These are phyloP conservation scores for Penicilliopsis zonata DNA, from an alignment of 495 filamentous ascomycete species.

Conservation along the genomic window DNA sequence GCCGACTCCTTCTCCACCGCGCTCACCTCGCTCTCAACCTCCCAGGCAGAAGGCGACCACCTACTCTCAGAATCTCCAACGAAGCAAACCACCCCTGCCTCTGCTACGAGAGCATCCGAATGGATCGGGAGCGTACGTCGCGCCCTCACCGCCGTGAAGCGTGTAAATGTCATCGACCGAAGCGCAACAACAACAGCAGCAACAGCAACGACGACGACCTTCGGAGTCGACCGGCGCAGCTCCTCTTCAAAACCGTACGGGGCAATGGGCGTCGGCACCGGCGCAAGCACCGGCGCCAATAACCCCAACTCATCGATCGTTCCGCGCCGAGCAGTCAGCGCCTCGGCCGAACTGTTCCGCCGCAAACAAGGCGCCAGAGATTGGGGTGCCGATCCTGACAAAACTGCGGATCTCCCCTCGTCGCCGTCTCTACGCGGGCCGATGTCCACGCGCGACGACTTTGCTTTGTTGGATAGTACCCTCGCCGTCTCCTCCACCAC, in stretches of 20 bases:
- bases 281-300: too few species aligned
- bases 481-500: constrained; percentile 9
- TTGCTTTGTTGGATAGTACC: constrained; percentile 15
- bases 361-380: constrained; percentile 46
- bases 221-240: constrained; percentile 24
- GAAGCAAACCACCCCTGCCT: constrained; percentile 4
- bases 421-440: constrained; percentile 1
- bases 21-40: constrained; percentile 43
- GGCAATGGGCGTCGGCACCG: constrained; percentile 2
- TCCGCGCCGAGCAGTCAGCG: constrained; percentile 43
- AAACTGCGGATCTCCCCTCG: constrained; percentile 12
- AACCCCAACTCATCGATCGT: constrained; percentile 9
- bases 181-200: background rate
- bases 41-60: constrained; percentile 54
- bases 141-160: constrained; percentile 32
- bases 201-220: constrained; percentile 6
- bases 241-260: constrained; percentile 12
- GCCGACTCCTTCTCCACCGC: constrained; percentile 61
- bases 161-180: constrained; percentile 11
- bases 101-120: constrained; percentile 23
- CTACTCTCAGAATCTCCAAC: constrained; percentile 33
- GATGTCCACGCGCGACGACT: constrained; percentile 18
- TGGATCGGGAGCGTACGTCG: constrained; percentile 46
- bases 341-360: constrained; percentile 47
- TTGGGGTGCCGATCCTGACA: constrained; percentile 35